These are phyloP conservation scores for Hericium coralloides DNA, from an alignment of 768 basidiomycete species.

Conservation along the genomic window DNA sequence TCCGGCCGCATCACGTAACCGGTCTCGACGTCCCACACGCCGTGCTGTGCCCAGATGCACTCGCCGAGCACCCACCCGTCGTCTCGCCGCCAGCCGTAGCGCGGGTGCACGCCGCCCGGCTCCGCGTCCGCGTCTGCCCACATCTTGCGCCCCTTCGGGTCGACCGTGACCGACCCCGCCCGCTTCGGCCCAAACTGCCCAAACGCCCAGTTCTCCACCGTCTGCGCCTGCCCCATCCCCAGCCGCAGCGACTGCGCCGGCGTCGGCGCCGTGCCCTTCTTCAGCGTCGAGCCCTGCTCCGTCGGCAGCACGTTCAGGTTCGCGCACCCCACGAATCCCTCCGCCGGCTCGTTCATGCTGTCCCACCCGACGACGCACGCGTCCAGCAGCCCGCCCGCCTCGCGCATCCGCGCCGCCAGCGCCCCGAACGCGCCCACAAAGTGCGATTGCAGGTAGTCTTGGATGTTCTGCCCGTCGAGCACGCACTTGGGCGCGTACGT, in stretches of 20 bases:
- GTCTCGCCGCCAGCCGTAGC: conserved; percentile 83
- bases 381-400: conserved; percentile 72
- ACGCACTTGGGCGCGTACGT: conserved; percentile 86
- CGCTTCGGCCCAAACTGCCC: conserved; percentile 67
- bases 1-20: conserved; percentile 59
- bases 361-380: conserved; percentile 96
- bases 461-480: conserved; percentile 87
- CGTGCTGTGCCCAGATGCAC: conserved; percentile 84
- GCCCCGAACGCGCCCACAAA: conserved; percentile 67
- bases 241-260: conserved; percentile 77
- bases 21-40: conserved; percentile 76
- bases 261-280: conserved; percentile 83
- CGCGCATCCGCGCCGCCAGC: conserved; percentile 67
- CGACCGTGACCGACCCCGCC: conserved; percentile 69
- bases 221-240: conserved; percentile 81
- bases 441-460: conserved; percentile 76
- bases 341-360: conserved; percentile 88
- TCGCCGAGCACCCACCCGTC: conserved; percentile 63
- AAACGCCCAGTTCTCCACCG: conserved; percentile 78
- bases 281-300: conserved; percentile 61
- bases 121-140: conserved; percentile 61
- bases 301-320: conserved; percentile 60
- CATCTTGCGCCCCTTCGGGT: conserved; percentile 71
- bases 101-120: conserved; percentile 44
- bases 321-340: conserved; percentile 67